Evolutionary conservation across 2,329 filamentous ascomycete genomes (phyloP).

Genomic region (Colletotrichum abscissum): DNA sequence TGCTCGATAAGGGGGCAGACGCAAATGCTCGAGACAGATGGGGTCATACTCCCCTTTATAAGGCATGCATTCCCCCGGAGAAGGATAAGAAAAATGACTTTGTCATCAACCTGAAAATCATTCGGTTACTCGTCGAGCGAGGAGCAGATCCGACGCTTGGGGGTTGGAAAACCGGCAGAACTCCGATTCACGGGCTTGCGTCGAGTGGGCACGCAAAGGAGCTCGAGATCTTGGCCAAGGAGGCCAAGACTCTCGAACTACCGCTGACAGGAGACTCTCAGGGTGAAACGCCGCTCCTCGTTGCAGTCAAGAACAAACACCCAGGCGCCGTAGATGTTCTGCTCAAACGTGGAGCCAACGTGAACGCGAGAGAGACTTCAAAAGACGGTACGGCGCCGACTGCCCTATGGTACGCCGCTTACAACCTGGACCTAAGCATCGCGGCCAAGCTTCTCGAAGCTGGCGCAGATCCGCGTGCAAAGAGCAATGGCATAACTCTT

Average conservation of each 20-base stretch:
- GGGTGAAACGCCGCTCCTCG: constrained; percentile 3
- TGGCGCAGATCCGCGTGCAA: not conserved
- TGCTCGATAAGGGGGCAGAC: constrained; percentile 29
- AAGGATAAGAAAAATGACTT: not conserved
- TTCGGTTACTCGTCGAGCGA: constrained; percentile 4
- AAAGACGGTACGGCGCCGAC: not conserved
- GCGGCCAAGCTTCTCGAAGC: constrained; percentile 9
- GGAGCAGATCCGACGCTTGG: constrained; percentile 25
- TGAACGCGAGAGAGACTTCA: constrained; percentile 9
- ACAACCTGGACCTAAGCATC: not conserved
- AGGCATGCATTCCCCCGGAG: constrained; percentile 11
- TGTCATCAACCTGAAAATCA: constrained; percentile 1
- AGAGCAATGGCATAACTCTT: constrained; percentile 13
- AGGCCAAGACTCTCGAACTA: constrained; percentile 5
- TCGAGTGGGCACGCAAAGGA: constrained; percentile 1
- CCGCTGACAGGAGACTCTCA: not conserved
- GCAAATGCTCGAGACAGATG: constrained; percentile 9
- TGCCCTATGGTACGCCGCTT: constrained; percentile 5
- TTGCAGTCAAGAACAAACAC: constrained; percentile 6
- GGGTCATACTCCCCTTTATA: constrained; percentile 14
- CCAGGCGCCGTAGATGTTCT: constrained; percentile 6
- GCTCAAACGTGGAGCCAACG: constrained; percentile 8
- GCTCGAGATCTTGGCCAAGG: constrained; percentile 4
- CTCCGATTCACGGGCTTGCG: constrained; percentile 14
- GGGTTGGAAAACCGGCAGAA: not conserved